Evolutionary conservation across 73 alveolate genomes (phyloP), one percentile per base, ranked within the genome.

Genomic region (Paramecium biaurelia): DNA sequence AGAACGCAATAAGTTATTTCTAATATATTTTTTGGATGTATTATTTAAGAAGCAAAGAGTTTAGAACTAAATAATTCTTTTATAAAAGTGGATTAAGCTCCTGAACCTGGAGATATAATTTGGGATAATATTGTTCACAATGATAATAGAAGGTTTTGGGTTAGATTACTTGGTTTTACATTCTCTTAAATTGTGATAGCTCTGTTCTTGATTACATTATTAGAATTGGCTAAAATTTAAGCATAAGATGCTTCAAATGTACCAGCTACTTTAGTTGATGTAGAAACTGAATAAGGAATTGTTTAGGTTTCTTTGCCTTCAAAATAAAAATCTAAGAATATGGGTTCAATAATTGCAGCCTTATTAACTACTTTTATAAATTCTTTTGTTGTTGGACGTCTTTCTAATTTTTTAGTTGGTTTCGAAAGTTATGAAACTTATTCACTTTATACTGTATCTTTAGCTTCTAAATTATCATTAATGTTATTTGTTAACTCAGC

Each of bases 41-140:
- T 89, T 7, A 32, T 41, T 24, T 88, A 23, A 38, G 86, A 59
- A 24, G 26, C 41, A 4, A 59, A 88, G 28, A 26, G 47, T 14
- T n/a, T 79, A 24, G 32, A 79, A 5, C 5, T 79, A 12, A 79
- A 79, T 23, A 37, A 47, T 41, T 7, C 45, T 2, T 30, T 11
- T 42, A 79, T 68, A 26, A 89, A 82, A 68, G 90, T 89, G 10
- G 76, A 76, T n/a, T 24, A 70, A 70, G 95, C 96, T 7, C 96
- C 96, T 21, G 96, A 93, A 30, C 96, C 96, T 32, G 63, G 76
- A 34, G 96, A 93, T 79, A 76, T 79, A 7, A 79, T 79, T 79
- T 79, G 90, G 90, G 90, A 79, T 15, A 43, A 79, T 79, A 79
- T 79, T 10, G 90, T 79, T 6, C 72, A 79, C 14, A 79, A 38